Base-by-base conservation (phyloP, 257 asterid genomes). In the Ligustrum vulgare region DNA sequence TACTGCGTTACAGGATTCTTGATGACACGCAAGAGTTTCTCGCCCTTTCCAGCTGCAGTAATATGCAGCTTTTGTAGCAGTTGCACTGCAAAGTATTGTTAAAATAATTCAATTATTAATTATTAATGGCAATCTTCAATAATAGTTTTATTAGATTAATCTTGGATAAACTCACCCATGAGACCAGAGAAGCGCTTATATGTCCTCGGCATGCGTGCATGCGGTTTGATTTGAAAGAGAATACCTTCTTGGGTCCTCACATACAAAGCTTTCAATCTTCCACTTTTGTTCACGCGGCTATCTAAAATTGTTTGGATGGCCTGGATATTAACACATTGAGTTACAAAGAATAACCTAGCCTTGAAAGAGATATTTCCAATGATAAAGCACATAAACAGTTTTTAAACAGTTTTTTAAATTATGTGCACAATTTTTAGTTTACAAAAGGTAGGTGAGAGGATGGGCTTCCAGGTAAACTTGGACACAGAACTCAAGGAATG, bases 181-280 rank as follows among this genome's bases (percentile, higher is more conserved):
- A 94, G 85, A 65, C 99, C 99, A 74, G 93, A 65, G 72, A 94
- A 94, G 33, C 98, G 85, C 78, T 88, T 89, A 73, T 87, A 92
- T 16, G 98, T 93, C 82, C 99, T 91, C 3, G 99, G 98, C 84
- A 94, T 89, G 68, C 97, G 98, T 67, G 88, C 92, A 79, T 91
- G 90, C 71, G 98, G 96, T 67, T 90, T 92, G 74, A 92, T 89
- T 64, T 92, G 90, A 37, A 94, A 78, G 76, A 94, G 97, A 63
- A 86, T 90, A 75, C 94, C 96, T 80, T 88, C 84, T 75, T 87
- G 88, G 28, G 98, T 94, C 84, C 72, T 94, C 81, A 92, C 99
- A 73, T 91, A 94, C 75, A 94, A 72, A 47, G 98, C 98, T 84
- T 88, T 86, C 85, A 92, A 80, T 73, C 91, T 83, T 58, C 97